Base-by-base conservation (phyloP, 306 rosid genomes). In the Arachis stenosperma region DNA sequence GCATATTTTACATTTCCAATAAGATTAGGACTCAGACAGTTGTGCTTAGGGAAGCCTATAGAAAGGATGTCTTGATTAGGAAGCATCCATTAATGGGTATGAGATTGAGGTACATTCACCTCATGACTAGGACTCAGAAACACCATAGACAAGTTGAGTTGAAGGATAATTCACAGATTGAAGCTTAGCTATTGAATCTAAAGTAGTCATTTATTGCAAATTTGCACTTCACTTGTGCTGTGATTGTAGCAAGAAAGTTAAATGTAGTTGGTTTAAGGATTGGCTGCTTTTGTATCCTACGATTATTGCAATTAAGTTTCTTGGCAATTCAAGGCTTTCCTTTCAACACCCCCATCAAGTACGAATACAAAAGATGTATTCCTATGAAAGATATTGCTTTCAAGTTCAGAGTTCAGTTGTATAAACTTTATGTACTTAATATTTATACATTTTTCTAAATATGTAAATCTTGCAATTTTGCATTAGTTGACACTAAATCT, bases 21-120 rank as follows among this genome's bases (percentile, higher is more conserved):
- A 92, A 90, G 84, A 84, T 88, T 59, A 88, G 86, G 77, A 92
- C 91, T 44, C 94, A 84, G 85, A 90, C 98, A 10, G 86, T 88
- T 15, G 86, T 92, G 47, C 91, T 85, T 75, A 84, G 92, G 75
- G 97, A 90, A 78, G 92, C 97, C 72, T 88, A 85, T 68, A 85
- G 84, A 81, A 90, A 87, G 75, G 91, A 90, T 43, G 57, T 88
- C 71, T 80, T 90, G 82, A 66, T 88, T 46, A 85, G 79, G 70
- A 90, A 88, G 56, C 92, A 92, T 77, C 90, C 92, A 11, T 65
- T 90, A 66, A 84, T 87, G 90, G 89, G 90, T 56, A 82, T 73
- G 73, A 83, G 98, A 79, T 83, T 86, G 79, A 73, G 89, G 75
- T 90, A 90, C 61, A 78, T 86, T 79, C 81, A 79, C 61, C 96